Evolutionary conservation across 306 rosid species (phyloP), one percentile per base, ranked within the genome.

Genomic region (Geum urbanum): DNA sequence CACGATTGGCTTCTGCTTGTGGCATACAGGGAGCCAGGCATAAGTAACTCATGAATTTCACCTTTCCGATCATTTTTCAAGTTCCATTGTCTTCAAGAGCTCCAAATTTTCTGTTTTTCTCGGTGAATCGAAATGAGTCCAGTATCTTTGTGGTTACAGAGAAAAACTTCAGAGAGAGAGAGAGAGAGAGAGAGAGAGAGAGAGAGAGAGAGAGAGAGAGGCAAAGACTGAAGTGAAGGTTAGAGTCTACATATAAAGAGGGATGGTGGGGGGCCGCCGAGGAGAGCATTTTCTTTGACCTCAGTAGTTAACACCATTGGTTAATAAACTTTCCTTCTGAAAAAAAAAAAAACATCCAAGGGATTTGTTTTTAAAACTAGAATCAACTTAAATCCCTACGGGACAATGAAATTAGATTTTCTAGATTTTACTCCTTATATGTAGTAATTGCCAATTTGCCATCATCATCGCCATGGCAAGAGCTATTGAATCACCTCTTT

Each of bases 1-100:
- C 19, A 24, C 16, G 70, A 65, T 74, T 32, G 78, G 4, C 63
- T 48, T 67, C 64, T 58, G 83, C 83, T 79, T 69, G 83, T 70
- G 79, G 83, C 83, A 74, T 79, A 79, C 82, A 73, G 77, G 82
- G 82, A 78, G 82, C 82, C 82, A 78, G 77, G 82, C 82, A 78
- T 73, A 73, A 73, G 32, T 27, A 27, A 50, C 64, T 41, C 51
- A 16, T 27, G 45, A 44, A 22, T n/a, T 20, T 32, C 74, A 64
- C 51, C 32, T 44, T 45, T 53, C 15, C 32, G 32, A 27, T 27
- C 32, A 27, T 1, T 27, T 27, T 27, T 27, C 32, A 27, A 27
- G 32, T 27, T 27, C 32, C 32, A 20, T 56, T 59, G 19, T 18
- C 16, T 14, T 7, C 22, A 32, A 3, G 32, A 14, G 32, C 2